Conservation (phyloP, 2,329 filamentous ascomycete genomes). For the Claviceps sp. region DNA sequence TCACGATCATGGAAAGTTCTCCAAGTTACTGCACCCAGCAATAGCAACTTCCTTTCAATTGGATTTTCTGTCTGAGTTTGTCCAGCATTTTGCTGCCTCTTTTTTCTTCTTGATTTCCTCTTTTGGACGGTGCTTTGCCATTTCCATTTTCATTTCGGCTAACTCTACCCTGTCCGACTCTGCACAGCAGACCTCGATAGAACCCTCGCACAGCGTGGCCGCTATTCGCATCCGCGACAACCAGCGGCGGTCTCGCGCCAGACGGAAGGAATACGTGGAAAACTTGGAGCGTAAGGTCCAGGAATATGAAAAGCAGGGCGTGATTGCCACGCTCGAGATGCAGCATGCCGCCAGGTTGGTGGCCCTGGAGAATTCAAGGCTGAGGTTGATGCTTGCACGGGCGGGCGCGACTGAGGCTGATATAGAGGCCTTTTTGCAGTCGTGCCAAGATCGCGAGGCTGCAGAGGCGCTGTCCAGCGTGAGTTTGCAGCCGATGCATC, state of each 20-base stretch:
- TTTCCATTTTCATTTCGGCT: not conserved
- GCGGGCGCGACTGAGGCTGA: constrained; percentile 25
- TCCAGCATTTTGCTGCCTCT: not conserved
- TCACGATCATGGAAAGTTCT: not conserved
- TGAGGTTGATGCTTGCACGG: constrained; percentile 28
- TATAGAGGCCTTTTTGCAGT: constrained; percentile 26
- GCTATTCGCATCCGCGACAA: constrained; percentile 33
- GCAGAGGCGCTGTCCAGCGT: constrained; percentile 12
- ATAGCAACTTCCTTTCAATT: not conserved
- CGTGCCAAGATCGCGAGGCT: constrained; percentile 19
- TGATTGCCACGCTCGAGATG: constrained; percentile 38
- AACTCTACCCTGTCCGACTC: not conserved
- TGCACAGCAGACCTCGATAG: constrained; percentile 5
- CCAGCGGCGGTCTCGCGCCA: constrained; percentile 38
- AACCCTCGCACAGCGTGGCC: constrained; percentile 17
- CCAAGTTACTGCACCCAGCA: not conserved
- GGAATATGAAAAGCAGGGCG: constrained; percentile 33
- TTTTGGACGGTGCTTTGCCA: not conserved
- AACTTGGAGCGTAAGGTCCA: constrained; percentile 31
- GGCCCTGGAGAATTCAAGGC: constrained; percentile 31
- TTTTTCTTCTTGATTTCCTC: not conserved
- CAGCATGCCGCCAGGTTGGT: constrained; percentile 38
- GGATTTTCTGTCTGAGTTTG: not conserved
- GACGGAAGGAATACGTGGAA: constrained; percentile 35
- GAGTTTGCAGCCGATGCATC: constrained; percentile 6